A percentile compares a stretch with the other conserved stretches of the same genome.
Evolutionary conservation across 306 rosid genomes (phyloP).

Genomic region (Geum urbanum): DNA sequence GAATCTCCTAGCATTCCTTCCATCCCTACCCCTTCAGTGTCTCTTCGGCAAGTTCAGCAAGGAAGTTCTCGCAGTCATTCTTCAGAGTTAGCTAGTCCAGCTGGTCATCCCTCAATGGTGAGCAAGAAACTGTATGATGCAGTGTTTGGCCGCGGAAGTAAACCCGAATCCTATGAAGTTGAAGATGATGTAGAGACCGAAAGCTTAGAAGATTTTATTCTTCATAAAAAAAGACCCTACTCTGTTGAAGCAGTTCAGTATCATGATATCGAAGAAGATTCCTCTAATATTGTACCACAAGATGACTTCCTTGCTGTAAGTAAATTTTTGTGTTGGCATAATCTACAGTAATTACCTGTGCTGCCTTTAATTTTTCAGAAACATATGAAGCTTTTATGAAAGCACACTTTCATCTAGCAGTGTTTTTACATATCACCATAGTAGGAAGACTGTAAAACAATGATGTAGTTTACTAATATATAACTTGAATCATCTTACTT

Average conservation of each 20-base stretch:
- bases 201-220: constrained; percentile 25
- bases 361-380: not conserved
- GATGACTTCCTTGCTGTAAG: constrained; percentile 44
- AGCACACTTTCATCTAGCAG: not conserved
- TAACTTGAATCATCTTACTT: not conserved
- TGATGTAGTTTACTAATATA: not conserved
- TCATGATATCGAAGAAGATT: constrained; percentile 44
- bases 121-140: constrained; percentile 68
- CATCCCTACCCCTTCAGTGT: constrained; percentile 46
- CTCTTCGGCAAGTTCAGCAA: constrained; percentile 26
- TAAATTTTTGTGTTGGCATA: not conserved
- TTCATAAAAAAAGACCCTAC: constrained; percentile 33
- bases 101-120: constrained; percentile 56
- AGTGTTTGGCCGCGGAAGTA: constrained; percentile 38
- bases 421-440: not conserved
- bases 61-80: constrained; percentile 42
- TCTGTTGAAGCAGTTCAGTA: constrained; percentile 38
- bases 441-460: not conserved
- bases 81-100: constrained; percentile 44
- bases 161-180: constrained; percentile 31
- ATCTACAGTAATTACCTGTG: not conserved
- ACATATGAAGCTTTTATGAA: not conserved
- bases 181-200: constrained; percentile 33
- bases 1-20: constrained; percentile 64
- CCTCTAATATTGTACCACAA: constrained; percentile 24